phyloP scores from a whole-genome alignment of 306 rosid species.

The Vigna reflexopilosa region DNA sequence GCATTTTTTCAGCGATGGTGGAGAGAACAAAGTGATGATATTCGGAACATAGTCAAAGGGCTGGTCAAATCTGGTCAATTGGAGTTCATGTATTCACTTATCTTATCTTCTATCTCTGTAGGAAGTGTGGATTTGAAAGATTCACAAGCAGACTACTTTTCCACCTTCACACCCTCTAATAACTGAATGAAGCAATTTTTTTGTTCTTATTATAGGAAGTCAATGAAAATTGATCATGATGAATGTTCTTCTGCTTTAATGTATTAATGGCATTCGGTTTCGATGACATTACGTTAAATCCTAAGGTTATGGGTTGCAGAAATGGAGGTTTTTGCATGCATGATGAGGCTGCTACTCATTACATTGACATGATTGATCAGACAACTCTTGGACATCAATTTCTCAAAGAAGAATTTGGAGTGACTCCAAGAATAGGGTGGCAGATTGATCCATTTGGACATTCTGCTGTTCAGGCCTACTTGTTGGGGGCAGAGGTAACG shows the following conservation, averaged over 20 bases:
- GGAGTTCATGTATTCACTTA: constrained; percentile 69
- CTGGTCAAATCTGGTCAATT: constrained; percentile 80
- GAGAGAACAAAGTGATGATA: constrained; percentile 65
- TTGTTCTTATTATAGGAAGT: background rate
- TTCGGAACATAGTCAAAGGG: constrained; percentile 57
- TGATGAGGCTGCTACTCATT: constrained; percentile 88
- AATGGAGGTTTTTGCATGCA: constrained; percentile 97
- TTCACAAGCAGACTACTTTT: background rate
- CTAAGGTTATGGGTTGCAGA: constrained; percentile 51
- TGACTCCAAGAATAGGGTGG: constrained; percentile 84
- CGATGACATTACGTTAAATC: background rate
- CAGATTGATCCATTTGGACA: constrained; percentile 96
- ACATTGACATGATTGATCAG: constrained; percentile 94
- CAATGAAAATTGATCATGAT: background rate
- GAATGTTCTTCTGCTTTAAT: background rate
- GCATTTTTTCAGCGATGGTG: constrained; percentile 93
- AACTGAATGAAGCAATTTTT: background rate
- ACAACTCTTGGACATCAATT: constrained; percentile 86
- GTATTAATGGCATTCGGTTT: constrained; percentile 18
- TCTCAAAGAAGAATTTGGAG: constrained; percentile 64
- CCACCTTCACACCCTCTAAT: background rate
- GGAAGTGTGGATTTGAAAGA: background rate
- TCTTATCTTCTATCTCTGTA: background rate
- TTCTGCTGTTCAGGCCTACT: constrained; percentile 84
- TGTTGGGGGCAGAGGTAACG: constrained; percentile 75